Percentiles rank a stretch among this genome's conserved stretches.
Evolutionary conservation across 345 rosid genomes (phyloP).

Genomic region (Salix arbutifolia): DNA sequence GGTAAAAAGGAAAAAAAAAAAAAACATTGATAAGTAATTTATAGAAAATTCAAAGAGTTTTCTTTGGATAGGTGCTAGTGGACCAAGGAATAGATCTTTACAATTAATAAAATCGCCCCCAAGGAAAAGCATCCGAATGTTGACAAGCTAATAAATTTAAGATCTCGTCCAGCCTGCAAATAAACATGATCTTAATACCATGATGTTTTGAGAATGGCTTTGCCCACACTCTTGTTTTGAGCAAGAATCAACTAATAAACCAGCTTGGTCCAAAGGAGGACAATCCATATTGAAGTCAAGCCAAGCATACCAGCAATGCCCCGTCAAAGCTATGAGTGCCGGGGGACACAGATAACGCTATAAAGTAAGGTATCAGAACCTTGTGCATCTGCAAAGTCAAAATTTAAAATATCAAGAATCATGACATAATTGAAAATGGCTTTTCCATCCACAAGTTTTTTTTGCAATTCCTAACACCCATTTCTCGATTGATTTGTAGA

Average conservation of each 20-base stretch:
- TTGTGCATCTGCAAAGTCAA: slow-evolving; percentile 42
- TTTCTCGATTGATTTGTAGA: neutral
- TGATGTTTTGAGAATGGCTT: neutral
- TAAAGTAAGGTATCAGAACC: slow-evolving; percentile 39
- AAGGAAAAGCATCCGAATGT: slow-evolving; percentile 63
- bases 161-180: slow-evolving; percentile 82
- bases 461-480: neutral
- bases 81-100: slow-evolving; percentile 21
- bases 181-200: neutral
- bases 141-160: slow-evolving; percentile 60
- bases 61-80: neutral
- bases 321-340: slow-evolving; percentile 52
- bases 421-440: neutral
- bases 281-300: neutral
- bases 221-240: neutral
- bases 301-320: slow-evolving; percentile 41
- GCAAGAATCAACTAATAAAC: neutral
- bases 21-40: neutral
- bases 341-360: slow-evolving; percentile 41
- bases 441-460: neutral
- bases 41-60: neutral
- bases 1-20: neutral
- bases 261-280: neutral
- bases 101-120: slow-evolving; percentile 53
- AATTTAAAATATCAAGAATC: neutral